These are phyloP conservation scores for Microsporum ferrugineum DNA, from an alignment of 2,329 filamentous ascomycete species.

Conservation along the genomic window DNA sequence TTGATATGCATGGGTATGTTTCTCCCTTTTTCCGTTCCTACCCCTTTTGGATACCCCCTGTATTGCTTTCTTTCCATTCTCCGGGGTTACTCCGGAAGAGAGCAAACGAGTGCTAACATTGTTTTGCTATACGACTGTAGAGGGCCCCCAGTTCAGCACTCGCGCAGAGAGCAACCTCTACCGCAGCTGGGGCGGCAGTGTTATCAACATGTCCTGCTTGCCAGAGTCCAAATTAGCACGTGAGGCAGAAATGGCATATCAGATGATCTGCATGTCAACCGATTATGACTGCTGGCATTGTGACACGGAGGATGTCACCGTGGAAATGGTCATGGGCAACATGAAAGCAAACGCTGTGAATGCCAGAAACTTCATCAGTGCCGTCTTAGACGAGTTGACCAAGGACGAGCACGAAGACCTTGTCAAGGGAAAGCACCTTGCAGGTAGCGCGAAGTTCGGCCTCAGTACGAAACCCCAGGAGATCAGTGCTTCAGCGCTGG, in stretches of 20 bases:
- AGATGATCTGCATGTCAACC: conserved; percentile 98
- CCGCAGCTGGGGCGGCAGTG: conserved; percentile 79
- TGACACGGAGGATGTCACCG: conserved; percentile 65
- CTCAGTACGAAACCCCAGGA: conserved; percentile 75
- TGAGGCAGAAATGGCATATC: conserved; percentile 92
- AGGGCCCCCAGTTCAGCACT: conserved; percentile 96
- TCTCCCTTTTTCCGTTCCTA: not conserved
- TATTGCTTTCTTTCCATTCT: not conserved
- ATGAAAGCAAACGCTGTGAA: conserved; percentile 91
- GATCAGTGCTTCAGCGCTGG: conserved; percentile 59
- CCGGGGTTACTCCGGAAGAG: not conserved
- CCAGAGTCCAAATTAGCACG: conserved; percentile 93
- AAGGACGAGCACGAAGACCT: conserved; percentile 65
- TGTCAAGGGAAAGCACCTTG: conserved; percentile 69
- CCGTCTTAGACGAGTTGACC: conserved; percentile 68
- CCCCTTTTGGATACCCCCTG: not conserved
- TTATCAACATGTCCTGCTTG: conserved; percentile 97
- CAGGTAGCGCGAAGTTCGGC: conserved; percentile 63
- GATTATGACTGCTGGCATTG: conserved; percentile 97
- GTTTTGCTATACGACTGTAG: conserved; percentile 34
- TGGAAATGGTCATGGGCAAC: conserved; percentile 92
- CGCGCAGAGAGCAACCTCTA: conserved; percentile 94
- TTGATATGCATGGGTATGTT: conserved; percentile 79
- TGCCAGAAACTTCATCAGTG: conserved; percentile 70
- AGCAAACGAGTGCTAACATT: not conserved